A percentile compares a stretch with the other conserved stretches of the same genome.
Conservation (phyloP, 2,329 filamentous ascomycete genomes). For the Ascochyta viciae-villosae region DNA sequence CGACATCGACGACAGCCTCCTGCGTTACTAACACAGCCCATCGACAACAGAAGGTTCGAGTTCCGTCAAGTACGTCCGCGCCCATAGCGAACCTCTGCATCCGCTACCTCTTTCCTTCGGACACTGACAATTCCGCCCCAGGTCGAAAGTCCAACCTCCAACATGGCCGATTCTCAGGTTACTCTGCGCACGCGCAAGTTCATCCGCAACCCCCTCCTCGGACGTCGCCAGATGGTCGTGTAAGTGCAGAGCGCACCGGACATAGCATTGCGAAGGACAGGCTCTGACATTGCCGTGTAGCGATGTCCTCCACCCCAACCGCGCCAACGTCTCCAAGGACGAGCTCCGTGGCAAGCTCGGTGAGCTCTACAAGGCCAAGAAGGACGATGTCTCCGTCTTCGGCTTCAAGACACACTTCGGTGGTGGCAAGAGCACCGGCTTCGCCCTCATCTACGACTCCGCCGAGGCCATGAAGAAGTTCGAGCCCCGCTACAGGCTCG, state of each 20-base stretch:
- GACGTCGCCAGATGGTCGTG: constrained; percentile 99
- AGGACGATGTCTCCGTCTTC: constrained; percentile 97
- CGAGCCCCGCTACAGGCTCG: constrained; percentile 96
- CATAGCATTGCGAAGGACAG: constrained; percentile 23
- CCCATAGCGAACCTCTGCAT: constrained; percentile 13
- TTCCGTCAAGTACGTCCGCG: constrained; percentile 41
- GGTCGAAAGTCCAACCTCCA: constrained; percentile 53
- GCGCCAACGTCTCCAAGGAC: constrained; percentile 98
- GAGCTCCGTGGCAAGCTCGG: constrained; percentile 95
- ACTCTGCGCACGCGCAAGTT: constrained; percentile 94
- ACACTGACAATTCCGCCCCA: constrained; percentile 31
- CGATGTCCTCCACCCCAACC: constrained; percentile 99
- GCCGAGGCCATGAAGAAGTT: constrained; percentile 99
- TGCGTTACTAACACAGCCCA: constrained; percentile 33
- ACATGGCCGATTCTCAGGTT: constrained; percentile 79
- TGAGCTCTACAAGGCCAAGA: constrained; percentile 96
- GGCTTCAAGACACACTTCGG: constrained; percentile 98
- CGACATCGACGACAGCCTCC: constrained; percentile 22
- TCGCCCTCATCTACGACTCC: constrained; percentile 98
- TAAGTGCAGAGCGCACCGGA: constrained; percentile 57
- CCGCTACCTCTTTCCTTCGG: constrained; percentile 8
- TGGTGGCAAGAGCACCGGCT: constrained; percentile 99
- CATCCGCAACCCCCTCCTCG: constrained; percentile 99
- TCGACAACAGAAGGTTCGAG: constrained; percentile 44
- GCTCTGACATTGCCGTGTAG: constrained; percentile 60